Base-by-base conservation (phyloP, 495 filamentous ascomycete species). In the Trichocladium uniseriatum region DNA sequence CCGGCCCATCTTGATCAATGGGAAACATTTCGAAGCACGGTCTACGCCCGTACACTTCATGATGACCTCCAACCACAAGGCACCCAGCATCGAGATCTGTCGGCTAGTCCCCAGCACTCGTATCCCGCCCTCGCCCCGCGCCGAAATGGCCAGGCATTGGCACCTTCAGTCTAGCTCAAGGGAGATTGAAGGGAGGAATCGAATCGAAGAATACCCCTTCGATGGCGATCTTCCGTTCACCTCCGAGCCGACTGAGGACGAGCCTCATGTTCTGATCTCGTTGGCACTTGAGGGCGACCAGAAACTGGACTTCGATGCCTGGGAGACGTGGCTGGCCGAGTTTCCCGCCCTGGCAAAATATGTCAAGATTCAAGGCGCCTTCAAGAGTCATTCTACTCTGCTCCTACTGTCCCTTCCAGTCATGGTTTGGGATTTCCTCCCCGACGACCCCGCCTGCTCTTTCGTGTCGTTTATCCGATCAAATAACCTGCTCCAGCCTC, bases 401-500 rank as follows among this genome's bases (percentile, higher is more conserved):
- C 52, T 76, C 13, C 48, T 77, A 13, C 46, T 77, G 0, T 72
- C 71, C 0, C 54, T 79, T 38, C 74, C 75, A 2, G 64, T 77
- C 21, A 73, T 72, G 60, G 58, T 78, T 7, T 79, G 74, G 75
- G 69, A 76, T 53, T 59, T 78, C 20, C 58, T 79, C 0, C 73
- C 73, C 2, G 69, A 73, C 27, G 59, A 74, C 42, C 69, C 66
- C 6, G 74, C 75, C 1, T 72, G 72, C 46, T 68, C 65, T 1
- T 78, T 79, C n/a, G 52, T 79, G 13, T 69, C 67, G 8, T 79
- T 77, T 45, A 71, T 76, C 28, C 65, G 71, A 13, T 73, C 72
- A 11, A 70, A 74, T 54, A 73, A 73, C 45, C 56, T 75, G 8
- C 41, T 65, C 0, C 39, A 22, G 2, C 21, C 40, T 7, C 43